Base-by-base conservation (phyloP, 1,284 basidiomycete species). In the Malassezia yamatoensis region DNA sequence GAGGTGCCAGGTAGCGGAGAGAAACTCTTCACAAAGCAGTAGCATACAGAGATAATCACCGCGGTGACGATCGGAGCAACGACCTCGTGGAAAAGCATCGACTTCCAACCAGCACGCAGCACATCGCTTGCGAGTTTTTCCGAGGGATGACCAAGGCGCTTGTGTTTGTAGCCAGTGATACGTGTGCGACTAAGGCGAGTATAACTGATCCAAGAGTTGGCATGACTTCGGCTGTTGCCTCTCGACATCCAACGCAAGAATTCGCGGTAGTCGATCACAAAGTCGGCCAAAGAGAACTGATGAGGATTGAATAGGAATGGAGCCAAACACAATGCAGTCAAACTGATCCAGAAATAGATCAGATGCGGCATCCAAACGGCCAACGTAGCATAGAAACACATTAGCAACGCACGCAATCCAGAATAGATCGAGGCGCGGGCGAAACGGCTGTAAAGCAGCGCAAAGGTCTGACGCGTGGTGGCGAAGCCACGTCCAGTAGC, bases 1-100 rank as follows among this genome's bases (percentile, higher is more conserved):
- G 83, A 83, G 90, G 89, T 1, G 85, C 20, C 35, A 8, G 34
- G 32, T 2, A 47, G 41, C 5, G 51, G 45, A 5, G 68, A 64
- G 66, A 74, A 71, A 55, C 62, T 65, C 66, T 74, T 74, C 66
- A 73, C 70, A 49, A 73, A 74, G 55, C 67, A 65, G 60, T 74
- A 74, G 18, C 68, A 69, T n/a, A 74, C 64, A 33, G 66, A 62
- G 48, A 71, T 71, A 62, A 74, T 65, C 56, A 73, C 66, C 43
- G 72, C 72, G 49, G 66, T 53, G 61, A 57, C 58, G 55, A 72
- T 64, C 37, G 72, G 72, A 44, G 63, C 66, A 51, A 73, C 48
- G 46, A 71, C 62, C 61, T 74, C 72, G 49, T 66, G 66, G 43
- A 70, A 64, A 15, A 73, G 40, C 49, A 74, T 73, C 18, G 72